Conservation (phyloP, 345 rosid genomes). For the Conringia planisiliqua region DNA sequence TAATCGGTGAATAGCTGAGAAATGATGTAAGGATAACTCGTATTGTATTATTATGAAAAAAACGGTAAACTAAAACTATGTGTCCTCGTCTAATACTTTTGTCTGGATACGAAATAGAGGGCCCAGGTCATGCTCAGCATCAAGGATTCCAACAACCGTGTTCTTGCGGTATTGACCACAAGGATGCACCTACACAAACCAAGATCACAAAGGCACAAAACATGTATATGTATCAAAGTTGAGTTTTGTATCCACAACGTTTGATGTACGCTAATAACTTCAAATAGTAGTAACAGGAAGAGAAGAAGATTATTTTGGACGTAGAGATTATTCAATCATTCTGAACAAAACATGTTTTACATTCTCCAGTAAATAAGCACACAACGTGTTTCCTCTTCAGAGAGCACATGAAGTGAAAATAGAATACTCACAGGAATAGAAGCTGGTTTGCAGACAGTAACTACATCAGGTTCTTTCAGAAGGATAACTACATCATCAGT, state of each 20-base stretch:
- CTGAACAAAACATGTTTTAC: neutral
- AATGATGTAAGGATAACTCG: conserved; percentile 37
- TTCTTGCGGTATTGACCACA: conserved; percentile 97
- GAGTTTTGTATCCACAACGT: neutral
- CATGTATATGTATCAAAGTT: neutral
- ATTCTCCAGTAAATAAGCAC: neutral
- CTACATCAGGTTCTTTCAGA: conserved; percentile 62
- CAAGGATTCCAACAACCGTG: conserved; percentile 91
- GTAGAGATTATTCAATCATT: neutral
- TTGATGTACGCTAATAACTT: neutral
- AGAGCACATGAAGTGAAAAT: neutral
- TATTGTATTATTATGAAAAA: neutral
- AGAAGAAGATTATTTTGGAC: neutral
- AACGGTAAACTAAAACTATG: neutral
- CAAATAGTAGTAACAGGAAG: neutral
- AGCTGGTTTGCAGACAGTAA: conserved; percentile 84
- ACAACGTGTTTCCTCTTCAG: neutral
- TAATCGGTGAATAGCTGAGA: conserved; percentile 68
- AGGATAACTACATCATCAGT: conserved; percentile 60
- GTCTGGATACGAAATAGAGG: conserved; percentile 82
- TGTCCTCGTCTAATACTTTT: neutral
- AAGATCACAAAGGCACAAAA: neutral
- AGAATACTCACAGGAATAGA: conserved; percentile 71
- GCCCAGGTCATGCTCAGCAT: conserved; percentile 77
- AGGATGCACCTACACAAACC: conserved; percentile 69